Conservation (phyloP, 1,284 basidiomycete species). For the Anthracocystis walkeri region DNA sequence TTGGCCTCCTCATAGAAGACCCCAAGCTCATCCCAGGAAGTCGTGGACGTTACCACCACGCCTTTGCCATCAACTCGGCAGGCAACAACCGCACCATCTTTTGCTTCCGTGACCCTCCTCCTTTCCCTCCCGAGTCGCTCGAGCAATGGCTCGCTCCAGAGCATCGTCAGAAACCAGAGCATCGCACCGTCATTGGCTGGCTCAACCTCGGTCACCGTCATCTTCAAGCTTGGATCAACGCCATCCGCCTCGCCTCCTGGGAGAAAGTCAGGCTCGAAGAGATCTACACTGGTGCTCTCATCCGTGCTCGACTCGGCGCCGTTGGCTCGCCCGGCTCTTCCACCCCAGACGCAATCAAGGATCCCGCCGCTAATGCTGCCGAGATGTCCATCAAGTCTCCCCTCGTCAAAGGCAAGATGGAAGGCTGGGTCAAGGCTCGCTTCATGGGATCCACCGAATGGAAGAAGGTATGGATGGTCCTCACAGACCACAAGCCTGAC, state of each 20-base stretch:
- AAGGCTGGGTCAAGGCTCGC: constrained; percentile 92
- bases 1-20: constrained; percentile 73
- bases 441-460: constrained; percentile 95
- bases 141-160: constrained; percentile 57
- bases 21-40: constrained; percentile 71
- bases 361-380: constrained; percentile 21
- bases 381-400: constrained; percentile 60
- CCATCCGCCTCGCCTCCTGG: constrained; percentile 90
- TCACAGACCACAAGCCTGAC: constrained; percentile 70
- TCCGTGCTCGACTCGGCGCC: constrained; percentile 73
- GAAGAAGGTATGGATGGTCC: constrained; percentile 90
- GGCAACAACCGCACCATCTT: constrained; percentile 91
- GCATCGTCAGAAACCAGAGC: constrained; percentile 56
- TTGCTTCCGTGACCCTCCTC: constrained; percentile 70
- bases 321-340: constrained; percentile 31
- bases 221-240: constrained; percentile 80
- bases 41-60: constrained; percentile 74
- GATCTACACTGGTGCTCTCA: constrained; percentile 93
- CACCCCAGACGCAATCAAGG: constrained; percentile 31
- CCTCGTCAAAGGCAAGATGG: constrained; percentile 77
- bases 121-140: constrained; percentile 57
- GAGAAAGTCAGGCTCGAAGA: constrained; percentile 95
- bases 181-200: constrained; percentile 64
- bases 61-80: constrained; percentile 92
- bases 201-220: constrained; percentile 61